Evolutionary conservation across 148 eudicot genomes (phyloP).

Genomic region (Rhododendron mucronatum): DNA sequence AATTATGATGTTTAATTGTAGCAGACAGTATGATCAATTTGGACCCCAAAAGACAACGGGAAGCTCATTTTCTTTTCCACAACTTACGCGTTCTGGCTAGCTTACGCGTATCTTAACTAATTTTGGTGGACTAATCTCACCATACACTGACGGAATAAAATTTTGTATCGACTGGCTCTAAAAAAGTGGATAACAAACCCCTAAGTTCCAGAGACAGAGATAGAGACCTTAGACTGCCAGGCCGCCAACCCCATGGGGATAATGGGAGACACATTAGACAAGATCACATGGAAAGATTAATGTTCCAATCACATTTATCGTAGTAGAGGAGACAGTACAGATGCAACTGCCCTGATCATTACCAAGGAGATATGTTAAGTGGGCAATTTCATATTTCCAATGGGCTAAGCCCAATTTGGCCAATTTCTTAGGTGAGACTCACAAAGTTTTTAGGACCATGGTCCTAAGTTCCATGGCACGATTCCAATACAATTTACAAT

Average conservation of each 20-base stretch:
- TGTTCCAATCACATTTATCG: not conserved
- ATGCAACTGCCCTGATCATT: not conserved
- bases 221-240: not conserved
- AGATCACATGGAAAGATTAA: not conserved
- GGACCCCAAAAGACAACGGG: not conserved
- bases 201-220: not conserved
- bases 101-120: not conserved
- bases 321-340: not conserved
- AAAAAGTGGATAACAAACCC: no score
- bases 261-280: not conserved
- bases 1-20: not conserved
- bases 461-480: not conserved
- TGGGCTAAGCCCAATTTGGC: not conserved
- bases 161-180: not conserved
- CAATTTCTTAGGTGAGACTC: not conserved
- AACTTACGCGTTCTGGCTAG: not conserved
- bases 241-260: not conserved
- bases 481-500: not conserved
- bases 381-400: not conserved
- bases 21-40: not conserved
- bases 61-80: not conserved
- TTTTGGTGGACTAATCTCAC: not conserved
- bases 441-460: not conserved
- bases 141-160: accelerated
- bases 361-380: not conserved